Evolutionary conservation across 2,329 filamentous ascomycete species (phyloP).

Genomic region (Verticillium alfalfae): DNA sequence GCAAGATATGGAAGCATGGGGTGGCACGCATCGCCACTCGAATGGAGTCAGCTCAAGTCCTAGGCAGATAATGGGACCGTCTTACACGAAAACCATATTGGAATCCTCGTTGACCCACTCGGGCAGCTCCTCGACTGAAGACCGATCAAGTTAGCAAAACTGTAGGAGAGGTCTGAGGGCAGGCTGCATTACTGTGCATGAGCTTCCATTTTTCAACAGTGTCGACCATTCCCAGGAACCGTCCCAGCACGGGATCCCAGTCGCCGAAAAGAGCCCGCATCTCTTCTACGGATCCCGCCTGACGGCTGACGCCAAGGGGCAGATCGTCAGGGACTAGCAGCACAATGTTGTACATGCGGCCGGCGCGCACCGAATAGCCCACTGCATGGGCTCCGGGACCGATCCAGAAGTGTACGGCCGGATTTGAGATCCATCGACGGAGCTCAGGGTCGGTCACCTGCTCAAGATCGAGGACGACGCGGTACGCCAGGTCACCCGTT

Average conservation of each 20-base stretch:
- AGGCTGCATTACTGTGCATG: constrained; percentile 39
- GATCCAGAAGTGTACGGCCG: constrained; percentile 56
- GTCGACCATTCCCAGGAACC: constrained; percentile 43
- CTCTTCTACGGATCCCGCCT: constrained; percentile 50
- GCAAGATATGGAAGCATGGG: constrained; percentile 60
- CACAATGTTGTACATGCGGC: constrained; percentile 60
- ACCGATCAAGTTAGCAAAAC: background rate
- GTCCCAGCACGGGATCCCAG: constrained; percentile 57
- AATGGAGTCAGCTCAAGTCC: constrained; percentile 12
- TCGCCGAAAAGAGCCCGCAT: constrained; percentile 53
- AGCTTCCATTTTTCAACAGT: constrained; percentile 65
- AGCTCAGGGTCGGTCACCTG: constrained; percentile 47
- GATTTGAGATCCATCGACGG: constrained; percentile 44
- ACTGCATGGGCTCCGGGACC: constrained; percentile 58
- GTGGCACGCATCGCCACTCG: constrained; percentile 55
- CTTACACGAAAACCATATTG: constrained; percentile 43
- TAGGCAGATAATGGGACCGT: background rate
- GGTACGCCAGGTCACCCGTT: constrained; percentile 61
- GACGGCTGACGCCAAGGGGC: constrained; percentile 43
- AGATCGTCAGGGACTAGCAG: constrained; percentile 60
- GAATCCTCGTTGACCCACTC: constrained; percentile 48
- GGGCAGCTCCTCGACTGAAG: constrained; percentile 38
- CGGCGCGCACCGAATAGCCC: constrained; percentile 54
- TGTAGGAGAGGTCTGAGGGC: background rate
- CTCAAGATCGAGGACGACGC: constrained; percentile 49